phyloP scores from a whole-genome alignment of 2,329 filamentous ascomycete genomes.

The Neurospora sp. region DNA sequence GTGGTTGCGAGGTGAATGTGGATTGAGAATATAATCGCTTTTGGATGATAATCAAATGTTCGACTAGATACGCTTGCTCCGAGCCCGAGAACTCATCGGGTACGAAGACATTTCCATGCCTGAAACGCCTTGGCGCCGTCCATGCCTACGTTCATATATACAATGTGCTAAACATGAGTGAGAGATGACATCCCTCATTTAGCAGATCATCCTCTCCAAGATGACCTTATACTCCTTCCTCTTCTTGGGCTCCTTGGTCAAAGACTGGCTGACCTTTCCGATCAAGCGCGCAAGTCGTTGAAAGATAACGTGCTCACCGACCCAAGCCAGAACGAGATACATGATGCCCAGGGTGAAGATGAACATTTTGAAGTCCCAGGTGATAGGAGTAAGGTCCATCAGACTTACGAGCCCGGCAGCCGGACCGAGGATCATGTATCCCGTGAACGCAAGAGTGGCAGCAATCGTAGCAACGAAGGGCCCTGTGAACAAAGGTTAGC shows the following conservation, averaged over 20 bases:
- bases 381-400: constrained; percentile 82
- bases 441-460: constrained; percentile 54
- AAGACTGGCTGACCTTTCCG: constrained; percentile 47
- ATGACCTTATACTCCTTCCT: constrained; percentile 85
- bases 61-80: background rate
- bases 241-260: constrained; percentile 58
- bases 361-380: constrained; percentile 60
- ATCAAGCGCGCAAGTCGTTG: constrained; percentile 57
- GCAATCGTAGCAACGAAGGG: constrained; percentile 76
- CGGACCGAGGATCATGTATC: constrained; percentile 75
- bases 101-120: background rate
- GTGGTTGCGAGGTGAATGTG: background rate
- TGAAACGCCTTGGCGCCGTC: background rate
- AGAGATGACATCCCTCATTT: constrained; percentile 5
- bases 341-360: constrained; percentile 59
- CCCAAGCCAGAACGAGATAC: constrained; percentile 61
- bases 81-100: background rate
- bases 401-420: constrained; percentile 56
- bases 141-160: background rate
- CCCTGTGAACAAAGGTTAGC: constrained; percentile 38
- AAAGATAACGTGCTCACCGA: constrained; percentile 63
- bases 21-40: background rate
- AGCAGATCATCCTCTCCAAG: constrained; percentile 51
- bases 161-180: background rate
- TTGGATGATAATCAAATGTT: background rate